Conservation (phyloP, 345 rosid genomes). For the Hibiscus tridactylites region DNA sequence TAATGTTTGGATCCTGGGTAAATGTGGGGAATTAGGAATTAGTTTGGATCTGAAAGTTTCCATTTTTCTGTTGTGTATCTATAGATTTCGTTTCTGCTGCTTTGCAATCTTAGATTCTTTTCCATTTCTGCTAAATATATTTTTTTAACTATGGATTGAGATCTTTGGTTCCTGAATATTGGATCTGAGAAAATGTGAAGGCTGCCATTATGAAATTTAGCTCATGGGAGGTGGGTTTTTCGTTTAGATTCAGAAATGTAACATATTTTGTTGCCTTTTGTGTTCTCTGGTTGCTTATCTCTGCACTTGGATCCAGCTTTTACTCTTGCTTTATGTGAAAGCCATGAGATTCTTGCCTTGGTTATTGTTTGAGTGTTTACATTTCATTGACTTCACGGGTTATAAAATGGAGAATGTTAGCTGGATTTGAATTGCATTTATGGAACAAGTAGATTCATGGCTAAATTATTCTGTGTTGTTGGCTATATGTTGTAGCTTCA, state of each 20-base stretch:
- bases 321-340: background rate
- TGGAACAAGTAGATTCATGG: background rate
- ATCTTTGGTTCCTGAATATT: background rate
- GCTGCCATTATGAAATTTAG: background rate
- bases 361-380: background rate
- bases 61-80: conserved; percentile 12
- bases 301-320: conserved; percentile 8
- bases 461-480: conserved; percentile 1
- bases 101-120: background rate
- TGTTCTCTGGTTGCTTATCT: background rate
- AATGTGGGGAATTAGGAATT: conserved; percentile 10
- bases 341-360: background rate
- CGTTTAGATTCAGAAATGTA: background rate
- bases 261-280: background rate
- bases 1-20: conserved; percentile 10
- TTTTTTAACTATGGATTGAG: background rate
- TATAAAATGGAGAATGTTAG: background rate
- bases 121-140: conserved; percentile 4
- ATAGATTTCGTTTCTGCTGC: conserved; percentile 6
- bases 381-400: background rate
- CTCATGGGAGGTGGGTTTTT: background rate
- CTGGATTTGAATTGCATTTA: background rate
- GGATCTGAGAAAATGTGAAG: conserved; percentile 21
- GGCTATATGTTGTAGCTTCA: conserved; percentile 36
- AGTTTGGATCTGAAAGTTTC: conserved; percentile 14